Evolutionary conservation across 768 basidiomycete species (phyloP).

Genomic region (Auriculariales sp.): DNA sequence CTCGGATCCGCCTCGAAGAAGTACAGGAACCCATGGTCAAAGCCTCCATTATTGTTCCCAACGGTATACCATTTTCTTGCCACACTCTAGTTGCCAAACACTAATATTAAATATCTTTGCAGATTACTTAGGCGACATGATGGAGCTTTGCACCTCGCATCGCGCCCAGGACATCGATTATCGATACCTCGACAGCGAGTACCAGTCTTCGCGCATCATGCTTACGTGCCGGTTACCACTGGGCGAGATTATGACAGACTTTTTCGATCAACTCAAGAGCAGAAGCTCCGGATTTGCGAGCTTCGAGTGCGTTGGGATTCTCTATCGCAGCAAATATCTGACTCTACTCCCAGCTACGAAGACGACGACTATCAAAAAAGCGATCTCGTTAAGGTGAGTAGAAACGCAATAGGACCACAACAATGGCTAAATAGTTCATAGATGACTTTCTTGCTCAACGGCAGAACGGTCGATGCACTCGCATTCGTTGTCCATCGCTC

Average conservation of each 20-base stretch:
- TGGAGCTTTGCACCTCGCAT: slow-evolving; percentile 80
- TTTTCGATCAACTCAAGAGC: slow-evolving; percentile 90
- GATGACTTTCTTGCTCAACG: slow-evolving; percentile 87
- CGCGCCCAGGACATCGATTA: slow-evolving; percentile 76
- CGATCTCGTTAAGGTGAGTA: slow-evolving; percentile 63
- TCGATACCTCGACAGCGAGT: slow-evolving; percentile 56
- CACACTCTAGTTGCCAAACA: slow-evolving; percentile 3
- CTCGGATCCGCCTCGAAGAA: slow-evolving; percentile 39
- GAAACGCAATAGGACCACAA: background rate
- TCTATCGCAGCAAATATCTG: background rate
- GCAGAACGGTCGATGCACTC: slow-evolving; percentile 82
- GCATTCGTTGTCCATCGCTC: slow-evolving; percentile 84
- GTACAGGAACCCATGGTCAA: slow-evolving; percentile 89
- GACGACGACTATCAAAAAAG: slow-evolving; percentile 78
- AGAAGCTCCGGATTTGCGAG: slow-evolving; percentile 84
- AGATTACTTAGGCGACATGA: slow-evolving; percentile 94
- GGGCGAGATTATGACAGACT: slow-evolving; percentile 86
- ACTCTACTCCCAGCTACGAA: slow-evolving; percentile 63
- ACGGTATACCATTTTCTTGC: slow-evolving; percentile 34
- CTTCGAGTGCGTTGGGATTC: slow-evolving; percentile 52
- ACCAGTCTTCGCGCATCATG: slow-evolving; percentile 50
- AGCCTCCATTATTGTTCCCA: slow-evolving; percentile 87
- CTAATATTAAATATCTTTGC: slow-evolving; percentile 3
- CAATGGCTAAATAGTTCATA: slow-evolving; percentile 15
- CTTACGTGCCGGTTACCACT: slow-evolving; percentile 76